Evolutionary conservation across 106 monocot genomes (phyloP), one percentile per base, ranked within the genome.

Genomic region (Dendrobium huoshanense): DNA sequence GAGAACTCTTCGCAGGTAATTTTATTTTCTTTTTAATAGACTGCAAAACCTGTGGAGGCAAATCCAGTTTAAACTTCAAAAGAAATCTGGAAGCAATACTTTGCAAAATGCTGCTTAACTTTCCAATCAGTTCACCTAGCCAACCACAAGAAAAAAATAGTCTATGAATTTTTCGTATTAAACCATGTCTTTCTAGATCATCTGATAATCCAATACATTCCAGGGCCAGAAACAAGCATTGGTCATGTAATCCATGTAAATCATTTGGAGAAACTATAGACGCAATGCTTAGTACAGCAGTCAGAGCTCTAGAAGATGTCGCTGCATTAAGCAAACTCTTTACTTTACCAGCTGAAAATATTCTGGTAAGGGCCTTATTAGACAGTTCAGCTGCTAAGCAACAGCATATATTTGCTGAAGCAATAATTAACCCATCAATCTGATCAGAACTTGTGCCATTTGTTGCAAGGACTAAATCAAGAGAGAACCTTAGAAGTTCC

Each of bases 341-440:
- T 54, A 95, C 55, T 40, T 88, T 91, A 45, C 83, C 83, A 78
- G 73, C 56, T 41, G 86, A 77, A 83, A 99, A 88, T 54, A 93
- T 84, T 73, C 90, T 85, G 65, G 41, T 54, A 24, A 91, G 79
- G 80, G 82, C 42, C 81, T 87, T 92, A 80, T 55, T 78, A 40
- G 83, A 82, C 20, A 72, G 29, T 33, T 95, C 90, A 19, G 79
- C 76, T 20, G 79, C 84, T 75, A 99, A 82, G 70, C 87, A 84
- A 44, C 81, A 42, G 59, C 88, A 93, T 8, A 95, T 78, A 51
- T 93, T 99, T 45, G 90, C 86, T 70, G 87, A 89, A 17, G 91
- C 92, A 84, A 85, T 79, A 55, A 92, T 78, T 42, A 99, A 73
- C 20, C 91, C 88, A 80, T 93, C 91, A 64, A 88, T 83, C 79